These are phyloP conservation scores for Pythium utonaiense DNA, from an alignment of 352 stramenopile species.

Conservation along the genomic window DNA sequence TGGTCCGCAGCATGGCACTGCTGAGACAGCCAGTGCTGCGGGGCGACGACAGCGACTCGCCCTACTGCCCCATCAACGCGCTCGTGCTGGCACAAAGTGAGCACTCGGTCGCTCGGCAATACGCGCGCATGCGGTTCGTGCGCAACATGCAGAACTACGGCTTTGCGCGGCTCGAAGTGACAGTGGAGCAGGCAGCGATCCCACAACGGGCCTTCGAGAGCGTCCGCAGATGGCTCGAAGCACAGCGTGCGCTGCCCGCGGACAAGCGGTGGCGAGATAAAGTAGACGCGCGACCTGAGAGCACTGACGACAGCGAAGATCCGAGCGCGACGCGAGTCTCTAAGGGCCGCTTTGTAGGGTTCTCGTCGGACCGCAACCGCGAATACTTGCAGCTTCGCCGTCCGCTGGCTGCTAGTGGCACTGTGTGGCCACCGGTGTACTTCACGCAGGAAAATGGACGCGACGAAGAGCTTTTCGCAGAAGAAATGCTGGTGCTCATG, in stretches of 20 bases:
- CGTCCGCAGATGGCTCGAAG: conserved; percentile 59
- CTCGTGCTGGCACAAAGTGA: conserved; percentile 25
- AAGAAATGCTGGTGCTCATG: conserved; percentile 52
- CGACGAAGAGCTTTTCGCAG: conserved; percentile 48
- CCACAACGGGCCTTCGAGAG: conserved; percentile 46
- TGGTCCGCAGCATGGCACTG: conserved; percentile 57
- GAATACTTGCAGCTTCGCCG: conserved; percentile 78
- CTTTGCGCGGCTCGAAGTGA: conserved; percentile 70
- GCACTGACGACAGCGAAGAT: conserved; percentile 20
- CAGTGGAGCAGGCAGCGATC: conserved; percentile 54
- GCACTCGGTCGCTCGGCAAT: conserved; percentile 46
- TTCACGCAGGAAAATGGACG: conserved; percentile 29
- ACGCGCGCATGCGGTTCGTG: conserved; percentile 56
- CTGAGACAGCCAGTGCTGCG: conserved; percentile 52
- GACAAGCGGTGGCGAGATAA: conserved; percentile 63
- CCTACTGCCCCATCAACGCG: conserved; percentile 65
- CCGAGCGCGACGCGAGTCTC: conserved; percentile 37
- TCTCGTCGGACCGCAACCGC: conserved; percentile 63
- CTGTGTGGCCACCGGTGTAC: conserved; percentile 69
- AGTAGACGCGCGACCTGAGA: conserved; percentile 41
- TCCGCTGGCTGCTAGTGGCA: conserved; percentile 59
- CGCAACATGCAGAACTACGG: conserved; percentile 68
- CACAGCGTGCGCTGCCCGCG: conserved; percentile 44
- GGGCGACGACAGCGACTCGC: conserved; percentile 46
- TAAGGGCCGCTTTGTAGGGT: conserved; percentile 67